Conservation (phyloP, 352 stramenopile species). For the Blastocystis sp. region DNA sequence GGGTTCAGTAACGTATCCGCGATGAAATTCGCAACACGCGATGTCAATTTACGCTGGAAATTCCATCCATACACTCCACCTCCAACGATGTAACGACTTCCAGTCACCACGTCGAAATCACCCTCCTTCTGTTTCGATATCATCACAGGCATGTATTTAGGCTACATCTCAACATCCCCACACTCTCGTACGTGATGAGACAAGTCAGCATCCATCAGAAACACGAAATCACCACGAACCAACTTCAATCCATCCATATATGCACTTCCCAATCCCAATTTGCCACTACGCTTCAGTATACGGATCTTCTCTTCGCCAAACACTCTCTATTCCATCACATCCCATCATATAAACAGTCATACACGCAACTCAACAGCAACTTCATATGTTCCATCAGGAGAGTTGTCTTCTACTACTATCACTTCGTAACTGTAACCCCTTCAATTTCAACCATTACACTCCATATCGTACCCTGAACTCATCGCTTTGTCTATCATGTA, state of each 20-base stretch:
- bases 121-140: slow-evolving; percentile 75
- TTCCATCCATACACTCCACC: slow-evolving; percentile 94
- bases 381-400: slow-evolving; percentile 91
- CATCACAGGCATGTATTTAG: slow-evolving; percentile 92
- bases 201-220: slow-evolving; percentile 98
- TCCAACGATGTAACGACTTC: slow-evolving; percentile 89
- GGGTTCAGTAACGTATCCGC: slow-evolving; percentile 93
- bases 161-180: slow-evolving; percentile 77
- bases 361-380: slow-evolving; percentile 86
- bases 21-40: slow-evolving; percentile 94
- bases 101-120: slow-evolving; percentile 90
- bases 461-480: slow-evolving; percentile 81
- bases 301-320: slow-evolving; percentile 88
- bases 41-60: slow-evolving; percentile 92
- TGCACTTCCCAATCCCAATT: slow-evolving; percentile 92
- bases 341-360: slow-evolving; percentile 23
- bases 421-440: slow-evolving; percentile 91
- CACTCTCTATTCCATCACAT: slow-evolving; percentile 79
- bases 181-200: slow-evolving; percentile 87
- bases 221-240: slow-evolving; percentile 86
- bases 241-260: slow-evolving; percentile 93
- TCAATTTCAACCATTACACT: not conserved
- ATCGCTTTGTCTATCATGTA: slow-evolving; percentile 93
- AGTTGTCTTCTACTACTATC: slow-evolving; percentile 96
- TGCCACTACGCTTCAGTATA: slow-evolving; percentile 91